These are phyloP conservation scores for Lachnellula hyalina DNA, from an alignment of 2,329 filamentous ascomycete genomes.

Conservation along the genomic window DNA sequence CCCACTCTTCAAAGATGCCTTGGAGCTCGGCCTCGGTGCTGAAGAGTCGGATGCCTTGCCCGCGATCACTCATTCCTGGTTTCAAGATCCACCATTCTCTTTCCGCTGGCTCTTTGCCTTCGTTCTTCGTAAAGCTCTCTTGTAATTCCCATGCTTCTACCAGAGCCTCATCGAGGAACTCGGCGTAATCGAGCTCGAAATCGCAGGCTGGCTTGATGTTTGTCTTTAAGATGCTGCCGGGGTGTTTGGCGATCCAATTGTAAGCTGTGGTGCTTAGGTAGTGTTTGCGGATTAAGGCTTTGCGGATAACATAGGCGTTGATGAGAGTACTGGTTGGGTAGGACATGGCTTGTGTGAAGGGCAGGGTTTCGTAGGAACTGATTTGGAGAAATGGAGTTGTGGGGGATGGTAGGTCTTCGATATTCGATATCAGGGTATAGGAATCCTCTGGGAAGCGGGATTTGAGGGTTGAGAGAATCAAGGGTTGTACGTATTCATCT, in stretches of 20 bases:
- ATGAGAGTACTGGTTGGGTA: slow-evolving; percentile 60
- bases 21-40: slow-evolving; percentile 79
- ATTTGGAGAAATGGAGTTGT: slow-evolving; percentile 58
- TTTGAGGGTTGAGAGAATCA: slow-evolving; percentile 70
- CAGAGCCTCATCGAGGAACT: slow-evolving; percentile 91
- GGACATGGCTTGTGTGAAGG: slow-evolving; percentile 69
- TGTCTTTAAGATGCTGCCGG: slow-evolving; percentile 58
- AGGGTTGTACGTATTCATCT: slow-evolving; percentile 81
- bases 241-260: slow-evolving; percentile 82
- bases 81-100: slow-evolving; percentile 97
- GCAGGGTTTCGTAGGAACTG: slow-evolving; percentile 77
- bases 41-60: slow-evolving; percentile 88
- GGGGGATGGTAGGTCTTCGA: slow-evolving; percentile 30
- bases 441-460: slow-evolving; percentile 50
- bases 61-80: slow-evolving; percentile 94
- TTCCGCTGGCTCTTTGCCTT: slow-evolving; percentile 34
- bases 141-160: slow-evolving; percentile 84
- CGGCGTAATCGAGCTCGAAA: slow-evolving; percentile 93
- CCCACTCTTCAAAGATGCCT: slow-evolving; percentile 87
- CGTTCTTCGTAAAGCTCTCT: slow-evolving; percentile 70
- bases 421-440: slow-evolving; percentile 50
- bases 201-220: slow-evolving; percentile 76
- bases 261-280: slow-evolving; percentile 80
- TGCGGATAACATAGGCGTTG: slow-evolving; percentile 93
- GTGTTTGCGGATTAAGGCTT: slow-evolving; percentile 94